These are phyloP conservation scores for Populus deltoides DNA, from an alignment of 345 rosid species.

Conservation along the genomic window DNA sequence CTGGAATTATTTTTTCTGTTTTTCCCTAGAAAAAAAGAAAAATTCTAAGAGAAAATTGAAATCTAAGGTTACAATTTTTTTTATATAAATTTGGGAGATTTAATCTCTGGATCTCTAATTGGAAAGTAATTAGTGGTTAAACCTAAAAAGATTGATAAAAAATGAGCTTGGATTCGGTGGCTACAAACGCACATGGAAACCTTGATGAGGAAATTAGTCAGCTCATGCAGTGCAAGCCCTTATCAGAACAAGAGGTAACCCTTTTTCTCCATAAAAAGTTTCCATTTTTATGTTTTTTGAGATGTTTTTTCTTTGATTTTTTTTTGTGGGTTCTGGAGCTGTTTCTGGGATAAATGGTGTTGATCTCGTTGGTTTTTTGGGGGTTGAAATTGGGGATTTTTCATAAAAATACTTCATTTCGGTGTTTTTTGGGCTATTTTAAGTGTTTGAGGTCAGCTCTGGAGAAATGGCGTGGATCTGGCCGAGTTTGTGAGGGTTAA, in stretches of 20 bases:
- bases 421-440: background rate
- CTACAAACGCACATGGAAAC: conserved; percentile 43
- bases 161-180: conserved; percentile 46
- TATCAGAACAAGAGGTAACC: conserved; percentile 49
- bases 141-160: conserved; percentile 2
- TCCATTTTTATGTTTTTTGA: background rate
- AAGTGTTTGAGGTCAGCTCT: background rate
- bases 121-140: background rate
- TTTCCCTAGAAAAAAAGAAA: background rate
- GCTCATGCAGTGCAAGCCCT: conserved; percentile 66
- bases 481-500: background rate
- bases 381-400: background rate
- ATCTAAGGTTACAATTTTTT: conserved; percentile 25
- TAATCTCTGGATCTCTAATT: conserved; percentile 24
- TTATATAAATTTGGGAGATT: background rate
- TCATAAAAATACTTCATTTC: background rate
- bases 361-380: background rate
- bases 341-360: background rate
- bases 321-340: background rate
- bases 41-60: background rate
- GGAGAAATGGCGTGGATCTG: background rate
- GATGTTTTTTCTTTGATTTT: background rate
- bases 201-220: conserved; percentile 57
- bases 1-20: background rate
- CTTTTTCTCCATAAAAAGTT: background rate